A percentile compares a stretch with the other conserved stretches of the same genome.
These are phyloP conservation scores for Scleroderma bovista DNA, from an alignment of 768 basidiomycete genomes.

Conservation along the genomic window DNA sequence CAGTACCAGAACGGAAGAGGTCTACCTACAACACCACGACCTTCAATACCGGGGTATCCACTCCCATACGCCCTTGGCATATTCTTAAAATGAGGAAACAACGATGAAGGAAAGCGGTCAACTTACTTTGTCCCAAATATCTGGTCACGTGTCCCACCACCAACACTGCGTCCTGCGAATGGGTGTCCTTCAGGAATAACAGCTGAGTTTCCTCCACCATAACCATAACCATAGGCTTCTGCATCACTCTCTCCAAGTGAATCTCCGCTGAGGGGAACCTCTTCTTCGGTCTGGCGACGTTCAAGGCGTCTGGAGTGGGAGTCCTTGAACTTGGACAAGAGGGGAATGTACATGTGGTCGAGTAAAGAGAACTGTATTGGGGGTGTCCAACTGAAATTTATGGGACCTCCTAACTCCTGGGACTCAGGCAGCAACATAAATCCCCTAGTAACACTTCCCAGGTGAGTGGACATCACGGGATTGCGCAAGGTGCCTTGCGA, in stretches of 20 bases:
- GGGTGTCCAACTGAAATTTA: no score
- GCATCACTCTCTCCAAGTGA: slow-evolving; percentile 23
- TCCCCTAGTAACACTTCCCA: no score
- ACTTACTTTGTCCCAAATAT: slow-evolving; percentile 42
- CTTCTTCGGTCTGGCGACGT: background rate
- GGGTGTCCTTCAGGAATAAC: slow-evolving; percentile 40
- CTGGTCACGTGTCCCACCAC: slow-evolving; percentile 46
- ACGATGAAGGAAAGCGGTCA: no score
- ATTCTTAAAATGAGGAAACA: slow-evolving; percentile 2
- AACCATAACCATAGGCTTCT: slow-evolving; percentile 28
- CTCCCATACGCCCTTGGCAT: slow-evolving; percentile 49
- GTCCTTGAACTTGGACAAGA: background rate
- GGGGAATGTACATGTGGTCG: background rate
- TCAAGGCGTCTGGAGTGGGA: background rate
- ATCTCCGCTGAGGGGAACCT: slow-evolving; percentile 16
- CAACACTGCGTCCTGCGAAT: slow-evolving; percentile 43
- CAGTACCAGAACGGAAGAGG: slow-evolving; percentile 64
- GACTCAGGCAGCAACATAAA: no score
- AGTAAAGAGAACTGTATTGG: no score
- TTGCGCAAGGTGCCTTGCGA: no score
- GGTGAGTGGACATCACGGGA: no score
- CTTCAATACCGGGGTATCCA: slow-evolving; percentile 49
- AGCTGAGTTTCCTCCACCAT: slow-evolving; percentile 24
- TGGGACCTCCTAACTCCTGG: no score
- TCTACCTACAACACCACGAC: slow-evolving; percentile 41